Percentiles rank a stretch among this genome's conserved stretches.
Evolutionary conservation across 2,329 filamentous ascomycete species (phyloP).

Genomic region (Didymella glomerata): DNA sequence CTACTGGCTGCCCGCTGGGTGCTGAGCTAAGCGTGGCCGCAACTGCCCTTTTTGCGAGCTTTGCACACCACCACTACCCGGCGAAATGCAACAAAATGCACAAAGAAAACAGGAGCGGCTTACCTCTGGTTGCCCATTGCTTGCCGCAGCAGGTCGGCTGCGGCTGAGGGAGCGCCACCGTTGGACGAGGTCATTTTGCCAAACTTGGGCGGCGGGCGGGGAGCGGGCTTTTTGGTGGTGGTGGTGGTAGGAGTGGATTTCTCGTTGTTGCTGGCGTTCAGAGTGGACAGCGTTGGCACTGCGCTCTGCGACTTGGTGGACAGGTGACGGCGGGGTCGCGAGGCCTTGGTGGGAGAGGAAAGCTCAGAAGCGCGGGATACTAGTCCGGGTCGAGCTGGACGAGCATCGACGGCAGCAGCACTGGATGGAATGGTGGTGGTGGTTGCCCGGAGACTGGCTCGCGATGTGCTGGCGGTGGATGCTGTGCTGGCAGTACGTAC

Average conservation of each 20-base stretch:
- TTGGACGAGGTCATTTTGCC: conserved; percentile 42
- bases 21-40: conserved; percentile 32
- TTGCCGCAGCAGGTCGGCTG: conserved; percentile 67
- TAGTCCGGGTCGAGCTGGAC: conserved; percentile 41
- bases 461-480: conserved; percentile 29
- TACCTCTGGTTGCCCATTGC: conserved; percentile 64
- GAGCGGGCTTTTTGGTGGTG: conserved; percentile 13
- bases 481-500: conserved; percentile 21
- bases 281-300: conserved; percentile 55
- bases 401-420: conserved; percentile 41
- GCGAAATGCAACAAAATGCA: conserved; percentile 14
- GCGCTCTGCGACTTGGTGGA: conserved; percentile 54
- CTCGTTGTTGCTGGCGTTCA: conserved; percentile 40
- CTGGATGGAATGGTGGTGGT: conserved; percentile 32
- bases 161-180: conserved; percentile 58
- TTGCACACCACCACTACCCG: conserved; percentile 12
- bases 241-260: conserved; percentile 34
- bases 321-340: conserved; percentile 43
- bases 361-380: conserved; percentile 44
- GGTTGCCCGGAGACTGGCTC: conserved; percentile 24
- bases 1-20: conserved; percentile 23
- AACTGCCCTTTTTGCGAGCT: conserved; percentile 10
- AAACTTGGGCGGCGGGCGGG: conserved; percentile 37
- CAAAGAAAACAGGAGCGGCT: conserved; percentile 39
- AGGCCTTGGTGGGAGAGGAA: conserved; percentile 40